These are phyloP conservation scores for Wickerhamiella kurtzmanii DNA, from an alignment of 805 yeast species.

Conservation along the genomic window DNA sequence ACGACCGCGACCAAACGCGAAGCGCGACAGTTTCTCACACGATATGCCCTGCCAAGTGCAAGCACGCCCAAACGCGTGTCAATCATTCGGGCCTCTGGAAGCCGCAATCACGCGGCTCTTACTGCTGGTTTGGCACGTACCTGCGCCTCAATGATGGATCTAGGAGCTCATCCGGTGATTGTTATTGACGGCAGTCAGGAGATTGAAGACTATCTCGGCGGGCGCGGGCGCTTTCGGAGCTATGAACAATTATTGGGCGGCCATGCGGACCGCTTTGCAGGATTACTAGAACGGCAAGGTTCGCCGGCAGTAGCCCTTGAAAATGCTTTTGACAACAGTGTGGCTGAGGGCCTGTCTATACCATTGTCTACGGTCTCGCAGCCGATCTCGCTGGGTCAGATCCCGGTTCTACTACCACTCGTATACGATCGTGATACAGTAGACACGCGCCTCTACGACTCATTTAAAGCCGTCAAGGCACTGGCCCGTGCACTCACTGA, in stretches of 20 bases:
- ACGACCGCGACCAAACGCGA: conserved; percentile 92
- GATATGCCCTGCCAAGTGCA: conserved; percentile 37
- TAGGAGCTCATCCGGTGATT: conserved; percentile 67
- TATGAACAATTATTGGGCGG: conserved; percentile 9
- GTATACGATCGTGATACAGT: conserved; percentile 46
- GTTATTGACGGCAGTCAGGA: conserved; percentile 37
- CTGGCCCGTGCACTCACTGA: conserved; percentile 27
- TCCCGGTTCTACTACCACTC: conserved; percentile 49
- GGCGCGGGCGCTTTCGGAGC: conserved; percentile 4
- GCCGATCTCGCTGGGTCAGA: conserved; percentile 32
- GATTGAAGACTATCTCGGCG: conserved; percentile 17
- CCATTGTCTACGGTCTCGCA: conserved; percentile 29
- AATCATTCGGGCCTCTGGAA: conserved; percentile 20
- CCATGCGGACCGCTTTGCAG: conserved; percentile 1
- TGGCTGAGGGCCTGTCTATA: conserved; percentile 19
- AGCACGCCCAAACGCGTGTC: conserved; percentile 19
- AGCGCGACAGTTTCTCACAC: conserved; percentile 64
- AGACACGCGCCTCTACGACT: conserved; percentile 26
- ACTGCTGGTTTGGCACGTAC: conserved; percentile 35
- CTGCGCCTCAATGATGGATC: conserved; percentile 37
- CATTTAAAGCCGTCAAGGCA: conserved; percentile 31
- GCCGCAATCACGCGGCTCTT: conserved; percentile 10
- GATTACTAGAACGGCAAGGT: conserved; percentile 1
- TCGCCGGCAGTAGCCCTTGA: conserved; percentile 23
- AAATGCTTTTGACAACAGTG: conserved; percentile 27